Evolutionary conservation across 768 basidiomycete species (phyloP), one percentile per base, ranked within the genome.

Genomic region (Amanita jacksonii): DNA sequence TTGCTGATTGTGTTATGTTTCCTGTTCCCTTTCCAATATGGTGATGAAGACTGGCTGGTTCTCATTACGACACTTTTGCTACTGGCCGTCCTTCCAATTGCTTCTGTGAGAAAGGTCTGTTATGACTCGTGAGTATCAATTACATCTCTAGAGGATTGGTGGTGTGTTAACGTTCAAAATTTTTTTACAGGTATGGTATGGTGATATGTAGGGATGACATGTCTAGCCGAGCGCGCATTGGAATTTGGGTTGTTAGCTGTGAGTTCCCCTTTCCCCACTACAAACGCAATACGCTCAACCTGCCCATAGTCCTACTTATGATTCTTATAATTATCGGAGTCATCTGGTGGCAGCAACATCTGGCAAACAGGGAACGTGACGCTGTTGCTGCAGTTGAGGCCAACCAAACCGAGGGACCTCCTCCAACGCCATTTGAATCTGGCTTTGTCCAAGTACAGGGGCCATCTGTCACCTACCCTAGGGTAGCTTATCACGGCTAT

Each of bases 351-450:
- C 44, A 45, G 3, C 44, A 36, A 18, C 37, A 23, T 5, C 44
- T 35, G 15, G 25, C 36, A 32, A 45, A 10, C 20, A 38, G 44
- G 18, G 44, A 37, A 22, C 36, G 44, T 16, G 44, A 45, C 18
- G 36, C 37, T 4, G 38, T 45, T 10, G 44, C 44, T 5, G 32
- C 36, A 5, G 37, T 63, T 1, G 62, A 63, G 39, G 60, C 57
- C n/a, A 58, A 52, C 32, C 60, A 63, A 43, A 51, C 61, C 12
- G 46, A 56, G 13, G 62, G 62, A 5, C 62, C 60, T 7, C 55
- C 54, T 1, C 54, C 55, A 3, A 58, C 62, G 25, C 52, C 57
- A 19, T 63, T 60, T 24, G 48, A 54, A 47, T 54, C 56, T 19
- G 32, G 45, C n/a, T 57, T 54, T 36, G 56, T 59, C 13, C 57